Evolutionary conservation across 1,284 basidiomycete genomes (phyloP), one percentile per base, ranked within the genome.

Genomic region (Cryptococcus depauperatus): DNA sequence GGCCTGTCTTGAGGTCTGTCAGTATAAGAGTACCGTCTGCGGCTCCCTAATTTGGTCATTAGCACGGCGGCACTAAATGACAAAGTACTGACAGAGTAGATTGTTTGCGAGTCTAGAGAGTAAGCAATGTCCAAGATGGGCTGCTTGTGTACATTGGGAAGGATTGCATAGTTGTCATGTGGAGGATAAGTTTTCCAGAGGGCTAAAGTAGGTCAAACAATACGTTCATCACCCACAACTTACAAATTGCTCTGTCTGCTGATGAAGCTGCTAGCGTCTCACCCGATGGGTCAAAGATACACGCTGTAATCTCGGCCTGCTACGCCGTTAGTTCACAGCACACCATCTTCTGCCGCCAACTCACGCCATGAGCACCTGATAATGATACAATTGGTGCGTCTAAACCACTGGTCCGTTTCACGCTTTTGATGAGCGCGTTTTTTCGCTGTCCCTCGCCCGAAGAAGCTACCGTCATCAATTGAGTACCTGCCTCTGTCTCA

Each of bases 101-200:
- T 49, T 6, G 64, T 59, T 43, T 68, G 62, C 14, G 67, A 64
- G 47, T 69, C 64, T 22, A 69, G 48, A 9, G 69, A 71, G 51
- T 66, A 73, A 10, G 64, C 65, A 28, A 71, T 61, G 48, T 73
- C 71, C 27, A 71, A 58, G 22, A 73, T 61, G 19, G 71, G 66
- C 48, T 63, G 58, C 51, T 71, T 73, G 58, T 71, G 69, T 9
- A 68, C 62, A 39, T 65, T 63, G 1, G 69, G 63, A 16, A 73
- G 59, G 37, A 68, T 61, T 13, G 69, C 71, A 39, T 66, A 69
- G 57, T 73, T 73, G 35, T 66, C 66, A 46, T 73, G 69, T 16
- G 69, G 69, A 13, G 69, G 69, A 46, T 70, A 73, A 1, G 71
- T 71, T 48, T 64, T 64, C 71, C 71, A 73, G 19, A 73, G 52